Evolutionary conservation across 805 yeast genomes (phyloP), one percentile per base, ranked within the genome.

Genomic region (Torulaspora maleeae): DNA sequence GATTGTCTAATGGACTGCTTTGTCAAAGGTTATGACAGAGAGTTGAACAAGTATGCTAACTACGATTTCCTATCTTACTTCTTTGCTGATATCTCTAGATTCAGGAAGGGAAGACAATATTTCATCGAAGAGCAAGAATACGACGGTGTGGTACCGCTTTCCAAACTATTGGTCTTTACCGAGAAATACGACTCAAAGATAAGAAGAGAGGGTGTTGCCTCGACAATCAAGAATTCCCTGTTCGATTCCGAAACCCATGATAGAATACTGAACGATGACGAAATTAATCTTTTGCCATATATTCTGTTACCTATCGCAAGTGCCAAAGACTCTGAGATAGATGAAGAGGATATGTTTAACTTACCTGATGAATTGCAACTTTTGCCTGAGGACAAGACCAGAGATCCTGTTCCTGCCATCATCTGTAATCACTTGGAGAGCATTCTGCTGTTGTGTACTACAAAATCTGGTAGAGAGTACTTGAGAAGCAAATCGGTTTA

Each of bases 181-280:
- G 90, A 86, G 60, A 79, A 81, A 58, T 84, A 81, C 53, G 90
- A 84, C 59, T 74, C 86, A 11, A 79, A 79, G 56, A 78, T 79
- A 20, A 80, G 98, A 69, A 77, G 98, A 67, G 90, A 85, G 61
- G 97, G 96, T 59, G 90, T 87, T 30, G 95, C 95, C 1, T 84
- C 95, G 4, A 85, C 96, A 1, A 86, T 93, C 55, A 91, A 93
- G 64, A 91, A 91, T 66, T 78, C 91, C 0, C 69, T 91, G 40
- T 91, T 91, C 59, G 96, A 90, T 60, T 72, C 86, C 1, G 78
- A 80, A 33, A 66, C 77, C 28, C 98, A 91, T 61, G 67, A 67
- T 55, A 64, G 61, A 19, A 69, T 91, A 36, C 63, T 88, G 33
- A 71, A 70, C 4, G 83, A 85, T 56, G 79, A 74, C 29, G 67